Evolutionary conservation across 164 flowering plant genomes (phyloP).

Genomic region (Tetrastigma voinierianum): DNA sequence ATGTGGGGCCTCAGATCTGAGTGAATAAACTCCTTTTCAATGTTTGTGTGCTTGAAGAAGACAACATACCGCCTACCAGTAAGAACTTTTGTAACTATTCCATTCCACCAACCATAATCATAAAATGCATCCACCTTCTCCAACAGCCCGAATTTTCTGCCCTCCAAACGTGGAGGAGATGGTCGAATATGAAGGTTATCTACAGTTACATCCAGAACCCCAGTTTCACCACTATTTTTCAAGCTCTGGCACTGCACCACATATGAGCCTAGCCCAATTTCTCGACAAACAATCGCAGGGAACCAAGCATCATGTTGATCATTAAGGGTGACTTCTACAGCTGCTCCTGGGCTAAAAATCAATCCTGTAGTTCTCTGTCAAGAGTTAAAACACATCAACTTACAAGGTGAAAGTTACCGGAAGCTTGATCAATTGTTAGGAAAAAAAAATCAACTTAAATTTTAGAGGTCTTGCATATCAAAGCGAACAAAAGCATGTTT

Average conservation of each 20-base stretch:
- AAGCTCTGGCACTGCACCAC: conserved; percentile 24
- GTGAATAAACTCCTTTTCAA: conserved; percentile 23
- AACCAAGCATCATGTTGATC: conserved; percentile 29
- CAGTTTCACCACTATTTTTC: conserved; percentile 5
- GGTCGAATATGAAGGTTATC: conserved; percentile 36
- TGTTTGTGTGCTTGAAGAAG: conserved; percentile 27
- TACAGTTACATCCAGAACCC: conserved; percentile 13
- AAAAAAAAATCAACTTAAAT: too few species aligned
- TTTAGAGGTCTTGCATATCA: too few species aligned
- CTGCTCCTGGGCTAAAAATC: conserved; percentile 28
- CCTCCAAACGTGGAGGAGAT: conserved; percentile 28
- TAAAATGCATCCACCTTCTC: conserved; percentile 37
- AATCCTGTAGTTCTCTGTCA: conserved; percentile 25
- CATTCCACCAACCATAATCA: conserved; percentile 45
- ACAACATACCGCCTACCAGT: conserved; percentile 31
- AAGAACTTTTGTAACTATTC: conserved; percentile 38
- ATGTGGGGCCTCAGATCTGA: conserved; percentile 36
- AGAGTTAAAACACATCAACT: conserved; percentile 12
- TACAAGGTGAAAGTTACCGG: too few species aligned
- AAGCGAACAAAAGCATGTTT: too few species aligned
- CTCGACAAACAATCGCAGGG: conserved; percentile 27
- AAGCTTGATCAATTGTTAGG: too few species aligned
- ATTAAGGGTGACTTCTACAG: conserved; percentile 26
- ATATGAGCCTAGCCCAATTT: conserved; percentile 13
- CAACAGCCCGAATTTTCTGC: conserved; percentile 30